These are phyloP conservation scores for Durusdinium trenchii DNA, from an alignment of 73 alveolate species.

Conservation along the genomic window DNA sequence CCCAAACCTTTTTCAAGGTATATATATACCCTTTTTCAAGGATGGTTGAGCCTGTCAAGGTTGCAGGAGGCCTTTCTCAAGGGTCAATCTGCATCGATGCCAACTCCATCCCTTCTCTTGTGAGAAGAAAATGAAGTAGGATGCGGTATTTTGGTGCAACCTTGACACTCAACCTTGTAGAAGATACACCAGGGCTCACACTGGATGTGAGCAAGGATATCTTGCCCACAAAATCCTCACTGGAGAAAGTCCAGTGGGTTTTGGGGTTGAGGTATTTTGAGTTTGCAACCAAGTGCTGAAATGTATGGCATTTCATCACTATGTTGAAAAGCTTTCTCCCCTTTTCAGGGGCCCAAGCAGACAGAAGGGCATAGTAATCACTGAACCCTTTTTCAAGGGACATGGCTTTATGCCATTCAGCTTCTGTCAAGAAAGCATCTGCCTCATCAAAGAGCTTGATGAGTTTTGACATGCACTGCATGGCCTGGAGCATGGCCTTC, in stretches of 20 bases:
- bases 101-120: no score
- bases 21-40: no score
- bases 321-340: neutral
- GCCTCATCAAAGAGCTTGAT: neutral
- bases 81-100: no score
- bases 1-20: no score
- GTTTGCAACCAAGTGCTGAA: neutral
- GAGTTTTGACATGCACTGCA: slow-evolving; percentile 8
- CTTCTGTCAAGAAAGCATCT: neutral
- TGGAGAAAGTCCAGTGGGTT: slow-evolving; percentile 1
- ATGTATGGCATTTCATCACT: no score
- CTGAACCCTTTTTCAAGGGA: neutral
- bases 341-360: neutral
- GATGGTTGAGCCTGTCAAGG: no score
- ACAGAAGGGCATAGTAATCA: neutral
- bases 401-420: neutral
- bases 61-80: no score
- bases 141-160: slow-evolving; percentile 10
- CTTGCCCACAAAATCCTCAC: slow-evolving; percentile 41
- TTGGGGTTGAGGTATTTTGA: slow-evolving; percentile 36
- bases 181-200: no score
- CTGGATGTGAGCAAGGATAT: neutral
- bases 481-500: neutral
- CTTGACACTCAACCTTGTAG: neutral
- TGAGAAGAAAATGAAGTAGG: neutral